Evolutionary conservation across 2,329 filamentous ascomycete species (phyloP).

Genomic region (Simplicillium aogashimaense): DNA sequence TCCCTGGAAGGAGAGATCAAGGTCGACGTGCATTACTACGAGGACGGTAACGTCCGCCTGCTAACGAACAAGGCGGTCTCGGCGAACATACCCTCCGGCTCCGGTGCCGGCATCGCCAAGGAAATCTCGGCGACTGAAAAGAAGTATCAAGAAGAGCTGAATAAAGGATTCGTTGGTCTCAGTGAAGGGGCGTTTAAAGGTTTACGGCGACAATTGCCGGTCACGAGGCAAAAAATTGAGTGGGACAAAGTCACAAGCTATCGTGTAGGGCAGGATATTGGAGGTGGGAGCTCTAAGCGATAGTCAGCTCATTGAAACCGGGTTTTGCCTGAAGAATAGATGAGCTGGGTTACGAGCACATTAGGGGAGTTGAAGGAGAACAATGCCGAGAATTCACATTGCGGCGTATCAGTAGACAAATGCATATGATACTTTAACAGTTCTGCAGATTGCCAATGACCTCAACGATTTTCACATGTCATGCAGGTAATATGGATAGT

Average conservation of each 20-base stretch:
- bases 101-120: conserved; percentile 60
- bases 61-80: conserved; percentile 74
- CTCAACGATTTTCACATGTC: too few species aligned
- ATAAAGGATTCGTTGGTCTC: conserved; percentile 76
- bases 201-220: conserved; percentile 81
- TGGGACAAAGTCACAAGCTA: conserved; percentile 98
- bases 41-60: conserved; percentile 94
- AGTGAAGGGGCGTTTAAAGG: conserved; percentile 95
- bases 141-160: conserved; percentile 93
- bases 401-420: too few species aligned
- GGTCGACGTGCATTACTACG: conserved; percentile 98
- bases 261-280: conserved; percentile 71
- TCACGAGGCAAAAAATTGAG: conserved; percentile 97
- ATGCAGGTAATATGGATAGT: too few species aligned
- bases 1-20: conserved; percentile 71
- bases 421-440: too few species aligned
- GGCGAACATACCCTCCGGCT: conserved; percentile 48
- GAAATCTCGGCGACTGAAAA: conserved; percentile 75
- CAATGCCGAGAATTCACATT: too few species aligned
- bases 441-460: too few species aligned
- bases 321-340: too few species aligned
- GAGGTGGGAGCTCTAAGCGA: conserved; percentile 51
- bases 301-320: conserved; percentile 16
- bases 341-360: too few species aligned
- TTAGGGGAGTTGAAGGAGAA: too few species aligned